Evolutionary conservation across 192 early-diverging fungal species (phyloP).

Genomic region (Lunasporangiospora selenospora): DNA sequence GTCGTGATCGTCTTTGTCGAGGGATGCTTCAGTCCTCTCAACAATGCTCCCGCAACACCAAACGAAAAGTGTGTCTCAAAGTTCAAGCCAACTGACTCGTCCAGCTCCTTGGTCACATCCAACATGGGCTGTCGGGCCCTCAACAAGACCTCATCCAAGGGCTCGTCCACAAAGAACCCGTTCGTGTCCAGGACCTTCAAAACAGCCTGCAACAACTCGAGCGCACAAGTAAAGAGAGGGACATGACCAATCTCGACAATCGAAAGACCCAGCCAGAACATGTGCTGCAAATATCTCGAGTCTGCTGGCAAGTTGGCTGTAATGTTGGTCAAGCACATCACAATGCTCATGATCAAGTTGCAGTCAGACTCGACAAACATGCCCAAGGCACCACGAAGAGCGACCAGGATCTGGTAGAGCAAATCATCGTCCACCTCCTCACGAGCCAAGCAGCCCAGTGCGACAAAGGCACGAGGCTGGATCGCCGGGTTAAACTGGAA

Average conservation of each 20-base stretch:
- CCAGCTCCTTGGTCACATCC: slow-evolving; percentile 75
- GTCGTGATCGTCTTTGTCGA: slow-evolving; percentile 77
- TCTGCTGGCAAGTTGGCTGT: slow-evolving; percentile 82
- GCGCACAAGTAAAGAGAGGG: slow-evolving; percentile 77
- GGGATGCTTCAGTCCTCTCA: slow-evolving; percentile 85
- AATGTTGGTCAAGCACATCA: slow-evolving; percentile 92
- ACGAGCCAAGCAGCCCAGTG: slow-evolving; percentile 85
- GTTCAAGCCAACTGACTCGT: slow-evolving; percentile 76
- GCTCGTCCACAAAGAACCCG: slow-evolving; percentile 73
- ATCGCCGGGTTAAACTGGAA: slow-evolving; percentile 95
- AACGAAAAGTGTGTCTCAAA: slow-evolving; percentile 91
- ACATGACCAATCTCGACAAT: slow-evolving; percentile 87
- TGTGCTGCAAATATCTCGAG: slow-evolving; percentile 79
- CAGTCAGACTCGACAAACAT: slow-evolving; percentile 85
- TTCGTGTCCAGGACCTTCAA: slow-evolving; percentile 78
- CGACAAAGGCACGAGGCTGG: slow-evolving; percentile 93
- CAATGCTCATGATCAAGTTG: slow-evolving; percentile 83
- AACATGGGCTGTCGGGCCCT: slow-evolving; percentile 73
- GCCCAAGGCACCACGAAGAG: slow-evolving; percentile 84
- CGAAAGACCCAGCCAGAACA: slow-evolving; percentile 93
- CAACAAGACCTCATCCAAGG: slow-evolving; percentile 77
- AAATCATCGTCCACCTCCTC: slow-evolving; percentile 94
- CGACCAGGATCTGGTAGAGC: slow-evolving; percentile 92
- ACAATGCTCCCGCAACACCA: slow-evolving; percentile 78
- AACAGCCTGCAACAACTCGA: slow-evolving; percentile 73